A percentile compares a stretch with the other conserved stretches of the same genome.
These are phyloP conservation scores for Xerophyta viscosa DNA, from an alignment of 106 monocot species.

Conservation along the genomic window DNA sequence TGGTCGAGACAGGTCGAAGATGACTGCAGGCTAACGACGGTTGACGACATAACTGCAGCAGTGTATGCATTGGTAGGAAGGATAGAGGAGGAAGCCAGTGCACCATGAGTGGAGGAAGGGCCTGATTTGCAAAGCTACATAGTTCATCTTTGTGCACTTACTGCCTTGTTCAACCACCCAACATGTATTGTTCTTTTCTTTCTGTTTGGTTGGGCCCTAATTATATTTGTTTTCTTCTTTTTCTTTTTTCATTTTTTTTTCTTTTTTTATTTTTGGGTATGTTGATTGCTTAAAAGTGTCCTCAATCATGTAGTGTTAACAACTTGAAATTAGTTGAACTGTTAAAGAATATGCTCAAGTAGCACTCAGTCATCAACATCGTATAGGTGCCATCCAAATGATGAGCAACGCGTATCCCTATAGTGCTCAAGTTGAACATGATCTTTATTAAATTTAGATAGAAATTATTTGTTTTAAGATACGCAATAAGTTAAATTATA, in stretches of 20 bases:
- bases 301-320: too few species aligned
- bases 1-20: constrained; percentile 57
- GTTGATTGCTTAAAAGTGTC: not conserved
- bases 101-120: too few species aligned
- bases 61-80: constrained; percentile 43
- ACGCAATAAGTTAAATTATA: too few species aligned
- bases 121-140: not conserved
- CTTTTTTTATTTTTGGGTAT: not conserved
- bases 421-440: too few species aligned
- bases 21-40: constrained; percentile 40
- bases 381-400: too few species aligned
- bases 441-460: too few species aligned
- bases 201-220: not conserved
- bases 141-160: not conserved
- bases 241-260: not conserved
- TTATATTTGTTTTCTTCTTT: not conserved
- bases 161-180: not conserved
- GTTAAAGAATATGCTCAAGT: too few species aligned
- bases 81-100: constrained; percentile 30
- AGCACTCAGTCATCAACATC: too few species aligned
- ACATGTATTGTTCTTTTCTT: not conserved
- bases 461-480: too few species aligned
- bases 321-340: too few species aligned
- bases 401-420: too few species aligned
- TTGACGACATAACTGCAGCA: constrained; percentile 55